These are phyloP conservation scores for Tricholoma furcatifolium DNA, from an alignment of 768 basidiomycete genomes.

Conservation along the genomic window DNA sequence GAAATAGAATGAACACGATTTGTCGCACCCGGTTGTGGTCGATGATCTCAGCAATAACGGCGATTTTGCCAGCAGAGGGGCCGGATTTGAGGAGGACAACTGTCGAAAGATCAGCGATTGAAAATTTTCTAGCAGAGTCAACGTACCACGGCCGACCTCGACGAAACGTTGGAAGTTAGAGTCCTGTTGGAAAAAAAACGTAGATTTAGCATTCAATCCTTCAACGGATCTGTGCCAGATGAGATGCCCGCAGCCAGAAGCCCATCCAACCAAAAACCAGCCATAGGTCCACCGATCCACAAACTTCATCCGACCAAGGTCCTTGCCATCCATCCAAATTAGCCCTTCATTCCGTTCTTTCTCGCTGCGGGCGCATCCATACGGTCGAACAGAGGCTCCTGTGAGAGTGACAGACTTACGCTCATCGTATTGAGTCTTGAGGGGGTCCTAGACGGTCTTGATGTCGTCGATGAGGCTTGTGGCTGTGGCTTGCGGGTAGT, in stretches of 20 bases:
- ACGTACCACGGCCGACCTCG: slow-evolving; percentile 92
- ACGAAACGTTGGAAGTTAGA: slow-evolving; percentile 97
- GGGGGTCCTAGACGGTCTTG: slow-evolving; percentile 26
- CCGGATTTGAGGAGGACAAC: slow-evolving; percentile 95
- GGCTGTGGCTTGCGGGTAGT: slow-evolving; percentile 17
- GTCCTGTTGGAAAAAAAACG: slow-evolving; percentile 38
- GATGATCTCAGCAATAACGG: slow-evolving; percentile 95
- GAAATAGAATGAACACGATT: not conserved
- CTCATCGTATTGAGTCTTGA: slow-evolving; percentile 33
- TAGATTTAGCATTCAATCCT: slow-evolving; percentile 11
- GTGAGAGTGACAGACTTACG: slow-evolving; percentile 22
- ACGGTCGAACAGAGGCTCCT: slow-evolving; percentile 16
- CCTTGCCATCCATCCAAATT: slow-evolving; percentile 23
- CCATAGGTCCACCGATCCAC: slow-evolving; percentile 1
- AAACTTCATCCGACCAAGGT: slow-evolving; percentile 14
- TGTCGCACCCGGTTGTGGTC: slow-evolving; percentile 94
- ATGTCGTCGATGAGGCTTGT: slow-evolving; percentile 18
- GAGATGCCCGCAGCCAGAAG: too few species aligned
- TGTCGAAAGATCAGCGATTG: slow-evolving; percentile 22
- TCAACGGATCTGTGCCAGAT: not conserved
- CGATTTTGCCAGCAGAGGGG: slow-evolving; percentile 83
- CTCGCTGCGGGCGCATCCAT: slow-evolving; percentile 10
- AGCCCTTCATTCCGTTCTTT: slow-evolving; percentile 9
- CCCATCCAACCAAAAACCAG: slow-evolving; percentile 4
- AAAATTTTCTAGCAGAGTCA: not conserved